Evolutionary conservation across 163 green algal species (phyloP).

Genomic region (Chlorella variabilis): DNA sequence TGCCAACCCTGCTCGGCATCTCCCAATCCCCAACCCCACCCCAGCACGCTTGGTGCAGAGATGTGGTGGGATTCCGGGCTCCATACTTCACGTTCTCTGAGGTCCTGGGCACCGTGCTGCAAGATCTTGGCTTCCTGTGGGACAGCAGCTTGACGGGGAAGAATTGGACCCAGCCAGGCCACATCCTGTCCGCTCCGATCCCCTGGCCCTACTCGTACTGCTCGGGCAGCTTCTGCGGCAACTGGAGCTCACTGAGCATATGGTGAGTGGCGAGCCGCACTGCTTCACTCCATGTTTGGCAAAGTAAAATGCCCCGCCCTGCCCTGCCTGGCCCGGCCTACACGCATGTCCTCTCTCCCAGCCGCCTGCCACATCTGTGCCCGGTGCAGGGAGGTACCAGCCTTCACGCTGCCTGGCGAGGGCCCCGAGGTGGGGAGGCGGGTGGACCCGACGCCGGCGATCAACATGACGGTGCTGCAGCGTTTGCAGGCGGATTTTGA

Average conservation of each 20-base stretch:
- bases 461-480: not conserved
- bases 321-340: not conserved
- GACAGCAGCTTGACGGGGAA: not conserved
- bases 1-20: no score
- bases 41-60: no score
- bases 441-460: not conserved
- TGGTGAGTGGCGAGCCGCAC: not conserved
- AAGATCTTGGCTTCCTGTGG: not conserved
- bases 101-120: not conserved
- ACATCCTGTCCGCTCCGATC: not conserved
- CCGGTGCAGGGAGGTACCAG: not conserved
- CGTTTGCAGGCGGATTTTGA: not conserved
- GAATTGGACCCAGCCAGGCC: not conserved
- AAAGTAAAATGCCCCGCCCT: not conserved
- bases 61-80: slow-evolving; percentile 2
- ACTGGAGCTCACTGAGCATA: not conserved
- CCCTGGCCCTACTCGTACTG: not conserved
- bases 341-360: not conserved
- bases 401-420: not conserved
- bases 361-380: no score
- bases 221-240: not conserved
- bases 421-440: not conserved
- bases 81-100: not conserved
- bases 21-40: no score
- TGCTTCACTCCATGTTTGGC: no score